Evolutionary conservation across 164 flowering plant genomes (phyloP).

Genomic region (Paratinospora sagittata): DNA sequence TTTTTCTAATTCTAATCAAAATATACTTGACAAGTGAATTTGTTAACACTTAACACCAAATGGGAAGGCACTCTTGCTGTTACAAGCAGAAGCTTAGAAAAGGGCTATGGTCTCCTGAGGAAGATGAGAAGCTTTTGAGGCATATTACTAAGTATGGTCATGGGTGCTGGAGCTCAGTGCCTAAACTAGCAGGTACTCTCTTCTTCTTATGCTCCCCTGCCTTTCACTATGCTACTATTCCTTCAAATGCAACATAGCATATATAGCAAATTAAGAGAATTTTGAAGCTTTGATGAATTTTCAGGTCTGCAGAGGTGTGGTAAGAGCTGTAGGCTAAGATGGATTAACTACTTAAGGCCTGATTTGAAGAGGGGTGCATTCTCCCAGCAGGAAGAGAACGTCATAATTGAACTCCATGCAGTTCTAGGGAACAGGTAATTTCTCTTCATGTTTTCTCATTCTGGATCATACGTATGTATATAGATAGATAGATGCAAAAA

Average conservation of each 20-base stretch:
- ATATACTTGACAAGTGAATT: not conserved
- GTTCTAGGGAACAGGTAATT: constrained; percentile 79
- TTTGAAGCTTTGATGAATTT: not conserved
- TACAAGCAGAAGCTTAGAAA: constrained; percentile 91
- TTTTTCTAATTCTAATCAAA: not conserved
- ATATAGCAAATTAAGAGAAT: too few species aligned
- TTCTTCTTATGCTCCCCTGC: not conserved
- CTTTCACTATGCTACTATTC: too few species aligned
- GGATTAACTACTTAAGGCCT: constrained; percentile 89
- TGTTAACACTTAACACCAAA: constrained; percentile 12
- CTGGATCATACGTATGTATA: not conserved
- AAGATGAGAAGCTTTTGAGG: constrained; percentile 77
- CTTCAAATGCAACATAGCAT: too few species aligned
- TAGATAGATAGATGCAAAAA: not conserved
- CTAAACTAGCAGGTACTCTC: constrained; percentile 66
- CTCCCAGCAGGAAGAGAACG: constrained; percentile 67
- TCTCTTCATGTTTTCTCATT: not conserved
- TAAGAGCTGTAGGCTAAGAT: constrained; percentile 78
- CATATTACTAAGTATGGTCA: constrained; percentile 78
- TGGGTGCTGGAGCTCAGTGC: constrained; percentile 98
- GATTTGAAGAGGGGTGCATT: constrained; percentile 83
- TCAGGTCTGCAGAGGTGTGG: constrained; percentile 82
- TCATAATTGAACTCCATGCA: constrained; percentile 74
- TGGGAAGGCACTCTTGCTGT: constrained; percentile 96
- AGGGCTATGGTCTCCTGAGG: constrained; percentile 96